Evolutionary conservation across 2,329 filamentous ascomycete species (phyloP).

Genomic region (Thelonectria olida): DNA sequence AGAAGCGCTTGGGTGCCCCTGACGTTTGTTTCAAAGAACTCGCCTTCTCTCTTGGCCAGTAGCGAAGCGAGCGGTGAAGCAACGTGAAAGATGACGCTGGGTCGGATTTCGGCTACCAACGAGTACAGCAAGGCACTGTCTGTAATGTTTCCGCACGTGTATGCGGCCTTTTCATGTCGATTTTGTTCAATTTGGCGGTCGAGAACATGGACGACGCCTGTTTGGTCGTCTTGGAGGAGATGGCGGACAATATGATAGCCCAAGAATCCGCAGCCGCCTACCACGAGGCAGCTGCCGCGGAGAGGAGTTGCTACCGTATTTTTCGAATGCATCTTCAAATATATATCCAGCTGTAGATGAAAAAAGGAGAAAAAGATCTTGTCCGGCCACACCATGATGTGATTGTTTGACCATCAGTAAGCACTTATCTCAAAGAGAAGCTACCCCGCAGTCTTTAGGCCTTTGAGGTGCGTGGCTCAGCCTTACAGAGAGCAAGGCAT

Average conservation of each 20-base stretch:
- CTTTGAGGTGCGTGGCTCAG: too few species aligned
- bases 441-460: too few species aligned
- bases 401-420: too few species aligned
- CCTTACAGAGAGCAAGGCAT: background rate
- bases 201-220: conserved; percentile 39
- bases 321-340: too few species aligned
- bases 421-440: too few species aligned
- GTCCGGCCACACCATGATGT: too few species aligned
- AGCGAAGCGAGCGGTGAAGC: conserved; percentile 42
- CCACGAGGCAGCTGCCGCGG: too few species aligned
- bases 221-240: conserved; percentile 35
- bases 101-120: conserved; percentile 36
- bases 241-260: conserved; percentile 44
- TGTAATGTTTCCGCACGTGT: conserved; percentile 40
- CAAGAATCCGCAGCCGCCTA: conserved; percentile 47
- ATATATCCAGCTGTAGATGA: too few species aligned
- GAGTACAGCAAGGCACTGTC: conserved; percentile 16
- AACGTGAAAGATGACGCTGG: conserved; percentile 44
- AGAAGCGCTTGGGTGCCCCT: conserved; percentile 43
- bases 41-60: conserved; percentile 23
- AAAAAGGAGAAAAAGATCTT: too few species aligned
- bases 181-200: conserved; percentile 40
- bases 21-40: conserved; percentile 43
- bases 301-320: too few species aligned
- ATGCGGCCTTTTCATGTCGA: conserved; percentile 33